Base-by-base conservation (phyloP, 805 yeast genomes). In the Candida takata region DNA sequence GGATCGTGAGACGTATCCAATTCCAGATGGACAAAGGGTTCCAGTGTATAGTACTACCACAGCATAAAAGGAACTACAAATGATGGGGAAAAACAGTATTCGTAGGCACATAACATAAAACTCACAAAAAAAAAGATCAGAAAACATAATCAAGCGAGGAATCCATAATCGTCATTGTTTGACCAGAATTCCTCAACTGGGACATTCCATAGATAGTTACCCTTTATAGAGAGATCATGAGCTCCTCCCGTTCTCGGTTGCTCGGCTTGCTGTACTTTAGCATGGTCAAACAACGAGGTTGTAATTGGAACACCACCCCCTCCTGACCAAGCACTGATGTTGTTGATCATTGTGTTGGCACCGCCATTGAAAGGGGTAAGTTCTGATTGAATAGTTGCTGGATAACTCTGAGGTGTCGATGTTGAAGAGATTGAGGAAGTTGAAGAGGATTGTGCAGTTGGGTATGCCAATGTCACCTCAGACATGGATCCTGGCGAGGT, bases 301-400 rank as follows among this genome's bases (percentile, higher is more conserved):
- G 51, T 43, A 24, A 44, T 49, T 35, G 47, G 53, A 10, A 38
- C 24, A 12, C 67, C 69, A 23, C 66, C 66, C 4, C 65, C 69
- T 14, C 69, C 73, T 0, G 79, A 74, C 82, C 82, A 75, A 1
- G 69, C 70, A 0, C 78, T 72, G 25, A 75, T 75, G 45, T 74
- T 73, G 48, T 64, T 73, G 47, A 75, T 75, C 82, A 75, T 75
- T 23, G 69, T 69, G 27, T 72, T 74, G 1, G 79, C 70, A 18
- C 78, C 65, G 11, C 69, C 72, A 29, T 52, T 52, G 36, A 52
- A 55, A 5, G 55, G 46, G 6, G 51, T 44, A 17, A 31, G 18
- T 23, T 47, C 53, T 6, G 39, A 33, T 24, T 42, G 46, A 13
- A 34, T 15, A 20, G 46, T 13, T 3, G 47, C 27, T 21, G 41